Conservation (phyloP, 2,329 filamentous ascomycete genomes). For the Lachnellula arida region DNA sequence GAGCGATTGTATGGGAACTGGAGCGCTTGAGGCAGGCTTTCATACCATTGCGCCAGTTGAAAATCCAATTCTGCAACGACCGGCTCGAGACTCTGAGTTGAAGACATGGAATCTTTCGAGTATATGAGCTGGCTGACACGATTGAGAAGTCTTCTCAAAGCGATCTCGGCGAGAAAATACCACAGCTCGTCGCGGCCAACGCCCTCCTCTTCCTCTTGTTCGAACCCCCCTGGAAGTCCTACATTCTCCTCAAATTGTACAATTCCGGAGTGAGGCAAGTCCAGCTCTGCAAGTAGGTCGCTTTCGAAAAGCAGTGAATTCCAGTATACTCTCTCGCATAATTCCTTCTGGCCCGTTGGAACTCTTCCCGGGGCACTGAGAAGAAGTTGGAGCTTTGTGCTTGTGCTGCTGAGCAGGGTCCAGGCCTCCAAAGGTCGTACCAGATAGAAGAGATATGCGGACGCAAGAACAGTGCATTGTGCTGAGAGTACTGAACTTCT, state of each 20-base stretch:
- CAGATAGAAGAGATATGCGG: conserved; percentile 78
- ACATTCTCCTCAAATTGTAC: conserved; percentile 79
- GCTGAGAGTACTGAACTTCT: conserved; percentile 72
- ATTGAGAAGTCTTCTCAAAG: conserved; percentile 70
- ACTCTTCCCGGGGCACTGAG: conserved; percentile 69
- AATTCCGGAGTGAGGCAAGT: conserved; percentile 77
- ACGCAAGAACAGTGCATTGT: conserved; percentile 75
- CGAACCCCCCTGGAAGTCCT: conserved; percentile 72
- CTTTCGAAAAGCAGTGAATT: conserved; percentile 77
- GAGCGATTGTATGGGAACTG: conserved; percentile 71
- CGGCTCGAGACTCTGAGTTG: conserved; percentile 69
- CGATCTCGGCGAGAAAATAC: conserved; percentile 84
- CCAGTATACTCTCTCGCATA: conserved; percentile 79
- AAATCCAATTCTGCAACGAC: conserved; percentile 77
- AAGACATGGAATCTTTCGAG: conserved; percentile 65
- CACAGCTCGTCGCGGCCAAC: conserved; percentile 73
- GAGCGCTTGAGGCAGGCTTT: conserved; percentile 66
- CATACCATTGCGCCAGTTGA: conserved; percentile 81
- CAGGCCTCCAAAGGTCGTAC: conserved; percentile 79
- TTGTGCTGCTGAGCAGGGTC: conserved; percentile 73
- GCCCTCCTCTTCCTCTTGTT: conserved; percentile 59
- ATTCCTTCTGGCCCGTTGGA: conserved; percentile 63
- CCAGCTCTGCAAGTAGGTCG: conserved; percentile 72
- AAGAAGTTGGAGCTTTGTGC: conserved; percentile 75
- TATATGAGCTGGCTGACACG: conserved; percentile 77